These are phyloP conservation scores for Podila verticillata DNA, from an alignment of 192 early-diverging fungal genomes.

Conservation along the genomic window DNA sequence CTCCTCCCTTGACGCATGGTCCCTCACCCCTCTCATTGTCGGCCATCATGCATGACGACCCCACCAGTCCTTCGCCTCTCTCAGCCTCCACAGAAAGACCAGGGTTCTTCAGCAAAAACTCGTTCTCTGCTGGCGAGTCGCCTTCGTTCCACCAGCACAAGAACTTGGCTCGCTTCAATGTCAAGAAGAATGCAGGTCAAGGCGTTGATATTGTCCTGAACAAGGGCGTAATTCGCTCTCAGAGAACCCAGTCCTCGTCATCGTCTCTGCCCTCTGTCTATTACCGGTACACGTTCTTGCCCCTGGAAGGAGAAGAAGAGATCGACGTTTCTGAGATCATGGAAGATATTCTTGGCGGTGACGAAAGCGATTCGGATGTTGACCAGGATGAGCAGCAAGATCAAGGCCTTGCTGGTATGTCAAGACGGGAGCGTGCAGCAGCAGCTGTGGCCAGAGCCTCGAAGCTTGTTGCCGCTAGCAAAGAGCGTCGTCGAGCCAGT, in stretches of 20 bases:
- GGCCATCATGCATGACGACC: constrained; percentile 18
- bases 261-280: constrained; percentile 5
- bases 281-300: constrained; percentile 51
- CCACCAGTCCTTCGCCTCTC: not conserved
- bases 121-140: constrained; percentile 3
- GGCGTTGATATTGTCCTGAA: constrained; percentile 54
- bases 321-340: constrained; percentile 58
- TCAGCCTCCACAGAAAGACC: not conserved
- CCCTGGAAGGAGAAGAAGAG: constrained; percentile 44
- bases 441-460: constrained; percentile 37
- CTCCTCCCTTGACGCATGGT: constrained; percentile 42
- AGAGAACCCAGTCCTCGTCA: constrained; percentile 6
- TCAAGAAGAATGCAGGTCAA: constrained; percentile 34
- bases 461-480: constrained; percentile 34
- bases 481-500: constrained; percentile 32
- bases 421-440: constrained; percentile 31
- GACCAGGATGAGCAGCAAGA: constrained; percentile 20
- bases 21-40: constrained; percentile 44
- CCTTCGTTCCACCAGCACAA: not conserved
- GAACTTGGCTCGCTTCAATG: constrained; percentile 2
- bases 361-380: constrained; percentile 29
- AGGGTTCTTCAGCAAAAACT: not conserved
- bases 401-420: constrained; percentile 6
- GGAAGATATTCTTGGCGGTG: constrained; percentile 51
- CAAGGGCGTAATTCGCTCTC: constrained; percentile 41